These are phyloP conservation scores for Tricholoma hemisulphureum DNA, from an alignment of 768 basidiomycete genomes.

Conservation along the genomic window DNA sequence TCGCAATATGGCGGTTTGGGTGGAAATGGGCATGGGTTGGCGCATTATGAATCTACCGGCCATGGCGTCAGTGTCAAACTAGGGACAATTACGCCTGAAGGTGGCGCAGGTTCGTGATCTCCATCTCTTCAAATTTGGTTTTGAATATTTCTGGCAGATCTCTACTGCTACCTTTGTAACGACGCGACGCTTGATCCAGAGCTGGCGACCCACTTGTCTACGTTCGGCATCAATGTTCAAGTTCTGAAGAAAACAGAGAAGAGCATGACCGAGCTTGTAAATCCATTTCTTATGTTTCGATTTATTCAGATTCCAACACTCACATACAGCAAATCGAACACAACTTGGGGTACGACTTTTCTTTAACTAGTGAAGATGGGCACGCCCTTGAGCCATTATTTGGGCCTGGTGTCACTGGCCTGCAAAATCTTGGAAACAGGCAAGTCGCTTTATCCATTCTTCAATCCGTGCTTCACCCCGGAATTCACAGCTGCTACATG, in stretches of 20 bases:
- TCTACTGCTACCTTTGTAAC: constrained; percentile 91
- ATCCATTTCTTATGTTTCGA: constrained; percentile 29
- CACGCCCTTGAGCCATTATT: constrained; percentile 85
- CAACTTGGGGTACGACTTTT: constrained; percentile 93
- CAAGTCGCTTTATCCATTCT: constrained; percentile 4
- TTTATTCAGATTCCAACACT: background rate
- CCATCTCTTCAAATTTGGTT: background rate
- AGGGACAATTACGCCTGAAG: constrained; percentile 96
- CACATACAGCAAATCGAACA: constrained; percentile 85
- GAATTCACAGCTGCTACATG: constrained; percentile 82
- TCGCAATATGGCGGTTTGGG: constrained; percentile 75
- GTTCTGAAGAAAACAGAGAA: constrained; percentile 90
- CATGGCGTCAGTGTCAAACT: constrained; percentile 90
- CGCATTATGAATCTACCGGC: constrained; percentile 66
- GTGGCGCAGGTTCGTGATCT: constrained; percentile 66
- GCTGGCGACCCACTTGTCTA: constrained; percentile 66
- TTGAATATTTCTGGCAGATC: constrained; percentile 47
- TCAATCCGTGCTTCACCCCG: background rate
- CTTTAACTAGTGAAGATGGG: constrained; percentile 82
- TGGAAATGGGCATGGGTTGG: constrained; percentile 88
- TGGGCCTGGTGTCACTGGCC: constrained; percentile 85
- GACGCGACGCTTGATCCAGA: constrained; percentile 80
- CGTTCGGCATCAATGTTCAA: constrained; percentile 85
- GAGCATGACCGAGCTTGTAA: constrained; percentile 91
- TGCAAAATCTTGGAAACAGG: constrained; percentile 92